Evolutionary conservation across 495 filamentous ascomycete species (phyloP), one percentile per base, ranked within the genome.

Genomic region (Sordaria brevicollis): DNA sequence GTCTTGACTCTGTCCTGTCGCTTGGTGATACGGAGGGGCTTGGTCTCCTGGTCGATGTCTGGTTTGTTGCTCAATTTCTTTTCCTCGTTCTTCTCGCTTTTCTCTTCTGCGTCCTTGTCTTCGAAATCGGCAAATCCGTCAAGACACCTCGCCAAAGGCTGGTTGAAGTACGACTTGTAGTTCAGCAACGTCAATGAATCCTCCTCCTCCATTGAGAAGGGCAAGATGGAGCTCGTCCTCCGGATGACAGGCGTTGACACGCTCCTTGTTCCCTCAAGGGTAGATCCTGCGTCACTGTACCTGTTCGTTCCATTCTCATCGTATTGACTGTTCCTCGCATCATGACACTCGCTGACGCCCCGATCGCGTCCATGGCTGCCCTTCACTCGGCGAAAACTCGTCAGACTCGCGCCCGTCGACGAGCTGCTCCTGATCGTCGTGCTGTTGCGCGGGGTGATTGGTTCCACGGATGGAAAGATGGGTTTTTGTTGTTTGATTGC

Each of bases 181-280:
- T 73, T 73, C n/a, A 77, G 57, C 34, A 78, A 65, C 1, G 75
- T 78, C 67, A 78, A 67, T 4, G 74, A 76, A 37, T 76, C 71
- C 35, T 74, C 74, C 33, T 77, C 76, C 3, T 66, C 41, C 43
- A 49, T 25, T 35, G 34, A 35, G n/a, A 35, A 57, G 0, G 34
- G 67, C 5, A 25, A 41, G 35, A 69, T 70, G 5, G 65, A 67
- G 10, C 35, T 62, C 13, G 15, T 13, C 37, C 9, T 36, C 19
- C 62, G 66, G 67, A n/a, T 21, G 39, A 31, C 36, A 34, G 35
- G 29, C 15, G 13, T 38, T 35, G 35, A 36, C n/a, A 35, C 13
- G 15, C 31, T 29, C 38, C 43, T 35, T 0, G 2, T 17, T n/a
- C 38, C n/a, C 31, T 31, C 49, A 2, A 62, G 11, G 1, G 2